phyloP scores from a whole-genome alignment of 768 basidiomycete genomes.

The Trametes sanguinea region DNA sequence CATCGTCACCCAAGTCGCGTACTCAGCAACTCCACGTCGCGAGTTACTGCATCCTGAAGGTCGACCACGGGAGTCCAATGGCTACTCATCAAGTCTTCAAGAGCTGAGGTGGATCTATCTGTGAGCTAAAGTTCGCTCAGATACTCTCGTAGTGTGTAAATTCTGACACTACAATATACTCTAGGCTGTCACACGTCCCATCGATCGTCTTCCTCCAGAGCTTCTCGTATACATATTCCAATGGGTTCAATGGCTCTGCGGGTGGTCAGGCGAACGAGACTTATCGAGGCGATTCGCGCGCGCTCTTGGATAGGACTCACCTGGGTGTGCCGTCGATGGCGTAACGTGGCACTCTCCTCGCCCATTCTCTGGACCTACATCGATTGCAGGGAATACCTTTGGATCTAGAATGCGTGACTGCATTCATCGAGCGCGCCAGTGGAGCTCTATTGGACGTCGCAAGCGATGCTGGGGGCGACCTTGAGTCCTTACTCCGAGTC shows the following conservation, averaged over 20 bases:
- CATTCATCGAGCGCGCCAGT: background rate
- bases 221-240: conserved; percentile 10
- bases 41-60: too few relatives aligned
- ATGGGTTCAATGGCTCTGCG: background rate
- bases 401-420: background rate
- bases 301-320: background rate
- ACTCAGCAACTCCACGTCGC: too few relatives aligned
- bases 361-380: conserved; percentile 17
- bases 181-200: background rate
- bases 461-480: background rate
- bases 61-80: too few relatives aligned
- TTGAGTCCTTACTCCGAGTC: background rate
- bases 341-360: conserved; percentile 2
- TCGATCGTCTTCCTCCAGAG: conserved; percentile 6
- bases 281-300: background rate
- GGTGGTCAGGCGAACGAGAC: background rate
- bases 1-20: too few relatives aligned
- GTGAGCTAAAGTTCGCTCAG: too few relatives aligned
- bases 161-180: too few relatives aligned
- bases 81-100: too few relatives aligned
- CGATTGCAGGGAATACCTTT: background rate
- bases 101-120: too few relatives aligned
- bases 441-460: background rate
- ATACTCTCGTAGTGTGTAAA: too few relatives aligned
- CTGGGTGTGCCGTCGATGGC: conserved; percentile 20